phyloP scores from a whole-genome alignment of 2,329 filamentous ascomycete genomes.

The Colletotrichum sidae region DNA sequence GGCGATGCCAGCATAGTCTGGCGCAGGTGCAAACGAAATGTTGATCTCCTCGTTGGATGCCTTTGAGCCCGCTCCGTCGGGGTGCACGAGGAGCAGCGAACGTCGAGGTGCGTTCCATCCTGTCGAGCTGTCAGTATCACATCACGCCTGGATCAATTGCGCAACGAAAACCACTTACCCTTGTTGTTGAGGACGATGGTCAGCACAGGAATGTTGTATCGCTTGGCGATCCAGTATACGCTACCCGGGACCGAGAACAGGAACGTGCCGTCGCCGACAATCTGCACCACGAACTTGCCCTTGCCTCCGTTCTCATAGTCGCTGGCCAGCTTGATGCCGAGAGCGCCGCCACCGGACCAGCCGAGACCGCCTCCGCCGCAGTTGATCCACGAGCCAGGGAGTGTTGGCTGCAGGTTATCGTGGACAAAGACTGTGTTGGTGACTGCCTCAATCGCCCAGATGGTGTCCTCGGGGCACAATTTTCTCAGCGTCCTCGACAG shows the following conservation, averaged over 20 bases:
- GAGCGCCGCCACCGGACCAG: conserved; percentile 80
- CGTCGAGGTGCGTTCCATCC: conserved; percentile 59
- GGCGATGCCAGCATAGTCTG: conserved; percentile 52
- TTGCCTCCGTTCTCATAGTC: conserved; percentile 56
- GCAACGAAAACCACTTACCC: conserved; percentile 48
- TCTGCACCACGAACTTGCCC: conserved; percentile 62
- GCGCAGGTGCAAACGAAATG: conserved; percentile 57
- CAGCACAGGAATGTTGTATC: conserved; percentile 65
- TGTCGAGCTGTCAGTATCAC: conserved; percentile 26
- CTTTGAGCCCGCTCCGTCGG: conserved; percentile 52
- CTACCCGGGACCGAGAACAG: conserved; percentile 66
- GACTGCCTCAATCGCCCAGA: conserved; percentile 83
- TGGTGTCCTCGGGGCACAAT: conserved; percentile 62
- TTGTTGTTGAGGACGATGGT: conserved; percentile 69
- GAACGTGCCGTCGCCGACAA: conserved; percentile 69
- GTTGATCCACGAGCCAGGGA: conserved; percentile 82
- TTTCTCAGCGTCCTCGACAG: conserved; percentile 47
- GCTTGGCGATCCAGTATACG: conserved; percentile 66
- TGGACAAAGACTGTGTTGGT: conserved; percentile 76
- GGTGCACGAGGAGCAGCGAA: conserved; percentile 57
- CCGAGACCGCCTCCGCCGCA: conserved; percentile 84
- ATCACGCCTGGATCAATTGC: not conserved
- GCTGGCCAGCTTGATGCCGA: conserved; percentile 81
- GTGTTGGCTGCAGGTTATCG: conserved; percentile 76
- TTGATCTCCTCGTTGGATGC: conserved; percentile 59